phyloP scores from a whole-genome alignment of 2,329 filamentous ascomycete genomes.

The Arthrobotrys conoides region DNA sequence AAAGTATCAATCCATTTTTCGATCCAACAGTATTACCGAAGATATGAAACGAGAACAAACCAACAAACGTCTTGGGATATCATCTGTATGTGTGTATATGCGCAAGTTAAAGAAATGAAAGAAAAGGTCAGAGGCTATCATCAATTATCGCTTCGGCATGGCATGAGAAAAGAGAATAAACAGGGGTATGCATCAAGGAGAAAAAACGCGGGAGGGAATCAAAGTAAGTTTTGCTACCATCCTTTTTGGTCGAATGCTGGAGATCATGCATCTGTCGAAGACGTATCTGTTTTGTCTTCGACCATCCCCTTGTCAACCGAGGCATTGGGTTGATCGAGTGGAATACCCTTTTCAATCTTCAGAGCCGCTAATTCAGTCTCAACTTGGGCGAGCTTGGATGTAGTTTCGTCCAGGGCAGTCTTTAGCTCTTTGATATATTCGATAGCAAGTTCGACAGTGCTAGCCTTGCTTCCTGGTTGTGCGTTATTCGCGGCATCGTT shows the following conservation, averaged over 20 bases:
- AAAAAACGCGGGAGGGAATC: conserved; percentile 30
- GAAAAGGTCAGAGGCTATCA: conserved; percentile 37
- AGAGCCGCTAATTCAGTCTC: conserved; percentile 67
- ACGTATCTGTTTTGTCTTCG: conserved; percentile 21
- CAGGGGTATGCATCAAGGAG: conserved; percentile 19
- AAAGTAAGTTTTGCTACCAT: conserved; percentile 31
- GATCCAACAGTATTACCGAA: conserved; percentile 10
- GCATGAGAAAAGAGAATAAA: conserved; percentile 27
- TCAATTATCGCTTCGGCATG: conserved; percentile 39
- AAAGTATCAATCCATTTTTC: conserved; percentile 30
- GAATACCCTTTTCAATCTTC: conserved; percentile 40
- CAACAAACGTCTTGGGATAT: conserved; percentile 48
- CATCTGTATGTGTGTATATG: conserved; percentile 35
- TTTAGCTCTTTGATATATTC: conserved; percentile 92
- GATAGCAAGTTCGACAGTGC: conserved; percentile 96
- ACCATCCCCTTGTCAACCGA: conserved; percentile 22
- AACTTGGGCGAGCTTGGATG: conserved; percentile 75
- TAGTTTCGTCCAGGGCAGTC: conserved; percentile 77
- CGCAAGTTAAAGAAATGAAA: conserved; percentile 17
- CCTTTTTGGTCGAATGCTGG: conserved; percentile 26
- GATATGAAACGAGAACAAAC: conserved; percentile 35
- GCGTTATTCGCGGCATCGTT: conserved; percentile 30
- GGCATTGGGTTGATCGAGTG: conserved; percentile 37
- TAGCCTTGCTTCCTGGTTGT: conserved; percentile 79
- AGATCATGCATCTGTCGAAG: conserved; percentile 26